Evolutionary conservation across 306 rosid species (phyloP), one percentile per base, ranked within the genome.

Genomic region (Styphnolobium japonicum): DNA sequence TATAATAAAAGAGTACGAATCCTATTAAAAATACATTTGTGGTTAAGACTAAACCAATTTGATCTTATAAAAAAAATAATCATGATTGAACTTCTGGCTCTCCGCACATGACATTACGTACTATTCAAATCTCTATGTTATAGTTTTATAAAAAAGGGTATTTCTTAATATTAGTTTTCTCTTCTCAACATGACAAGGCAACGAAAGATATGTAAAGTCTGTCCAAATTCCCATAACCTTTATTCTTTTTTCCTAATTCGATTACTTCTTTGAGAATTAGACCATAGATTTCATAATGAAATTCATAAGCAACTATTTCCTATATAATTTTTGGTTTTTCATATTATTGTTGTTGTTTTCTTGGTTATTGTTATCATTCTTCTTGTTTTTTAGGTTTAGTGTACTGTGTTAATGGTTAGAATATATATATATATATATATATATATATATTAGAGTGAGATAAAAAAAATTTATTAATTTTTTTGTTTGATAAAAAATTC

Each of bases 11-110:
- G n/a, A n/a, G n/a, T n/a, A n/a, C n/a, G n/a, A n/a, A n/a, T n/a
- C n/a, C n/a, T n/a, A n/a, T n/a, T n/a, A n/a, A n/a, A n/a, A n/a
- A n/a, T n/a, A n/a, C n/a, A n/a, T n/a, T n/a, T n/a, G n/a, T n/a
- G n/a, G n/a, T n/a, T n/a, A n/a, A n/a, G n/a, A n/a, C n/a, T n/a
- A n/a, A n/a, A n/a, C n/a, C n/a, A n/a, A n/a, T n/a, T n/a, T n/a
- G n/a, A n/a, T n/a, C n/a, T n/a, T n/a, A n/a, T n/a, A n/a, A n/a
- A n/a, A n/a, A n/a, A n/a, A n/a, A n/a, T n/a, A n/a, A n/a, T n/a
- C n/a, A n/a, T n/a, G 48, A 82, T 7, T 71, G 68, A 81, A 76
- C 34, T 83, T 65, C 82, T 79, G 86, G 62, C 61, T n/a, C 69
- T 45, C 6, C 66, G 71, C 37, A 22, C 83, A 55, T 78, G 55